Evolutionary conservation across 2,329 filamentous ascomycete species (phyloP), one percentile per base, ranked within the genome.

Genomic region (Dothiorella sarmentorum): DNA sequence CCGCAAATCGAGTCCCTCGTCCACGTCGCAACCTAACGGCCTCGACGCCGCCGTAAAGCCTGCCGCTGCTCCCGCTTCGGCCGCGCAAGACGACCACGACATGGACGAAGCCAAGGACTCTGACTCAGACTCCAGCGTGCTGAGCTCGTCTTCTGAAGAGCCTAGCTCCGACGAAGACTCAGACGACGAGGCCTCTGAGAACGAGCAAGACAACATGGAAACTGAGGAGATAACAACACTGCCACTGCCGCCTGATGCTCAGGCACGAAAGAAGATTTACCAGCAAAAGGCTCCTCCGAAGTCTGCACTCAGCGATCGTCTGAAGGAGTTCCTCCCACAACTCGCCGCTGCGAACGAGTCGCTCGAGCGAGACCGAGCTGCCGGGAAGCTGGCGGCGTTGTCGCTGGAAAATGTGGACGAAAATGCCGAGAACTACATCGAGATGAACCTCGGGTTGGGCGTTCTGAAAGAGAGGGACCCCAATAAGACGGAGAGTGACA

Each of bases 391-490:
- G 29, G 67, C 65, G 20, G 66, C 68, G 4, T 64, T 68, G 47
- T 67, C 68, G 27, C 72, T 77, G 13, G 73, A 77, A 42, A 67
- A 65, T 42, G 62, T 60, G 9, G 66, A 65, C n/a, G 67, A 67
- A 1, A 70, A 67, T 13, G 65, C 63, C 10, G 64, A 63, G 17
- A 66, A 69, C 33, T 73, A 76, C 47, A 75, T 75, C 58, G 74
- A 77, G 60, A 74, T 75, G 74, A 65, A 78, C 61, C 73, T 78
- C n/a, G 76, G 76, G 20, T 69, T 78, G 33, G 76, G 76, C n/a
- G 76, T 78, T 13, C 67, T 78, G 3, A 73, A 78, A 64, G 69
- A 74, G 59, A 67, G 73, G 60, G 68, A 72, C 38, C 63, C 66
- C 0, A 62, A 69, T 37, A 65, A 63, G 24, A 61, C 61, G 33